Percentiles rank a stretch among this genome's conserved stretches.
Conservation (phyloP, 2,329 filamentous ascomycete species). For the Curvularia lunata region DNA sequence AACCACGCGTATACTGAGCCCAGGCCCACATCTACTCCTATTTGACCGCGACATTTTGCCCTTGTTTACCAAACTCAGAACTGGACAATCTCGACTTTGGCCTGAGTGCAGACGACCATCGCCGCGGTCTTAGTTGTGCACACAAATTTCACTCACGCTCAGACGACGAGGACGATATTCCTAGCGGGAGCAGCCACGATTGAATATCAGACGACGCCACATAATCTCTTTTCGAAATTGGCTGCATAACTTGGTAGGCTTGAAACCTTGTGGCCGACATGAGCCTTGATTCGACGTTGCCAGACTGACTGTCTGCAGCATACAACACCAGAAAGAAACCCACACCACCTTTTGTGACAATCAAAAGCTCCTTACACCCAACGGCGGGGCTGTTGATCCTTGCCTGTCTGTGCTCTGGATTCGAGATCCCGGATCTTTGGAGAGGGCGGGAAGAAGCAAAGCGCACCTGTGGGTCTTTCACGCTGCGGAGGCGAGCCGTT, state of each 20-base stretch:
- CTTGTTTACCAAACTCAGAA: slow-evolving; percentile 8
- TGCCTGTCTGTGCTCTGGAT: slow-evolving; percentile 46
- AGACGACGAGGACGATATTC: slow-evolving; percentile 37
- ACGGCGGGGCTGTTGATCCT: slow-evolving; percentile 29
- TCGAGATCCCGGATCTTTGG: slow-evolving; percentile 43
- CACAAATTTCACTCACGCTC: slow-evolving; percentile 41
- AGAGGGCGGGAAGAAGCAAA: slow-evolving; percentile 49
- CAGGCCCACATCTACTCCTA: slow-evolving; percentile 15
- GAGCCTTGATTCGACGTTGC: slow-evolving; percentile 34
- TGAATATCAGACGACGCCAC: slow-evolving; percentile 42
- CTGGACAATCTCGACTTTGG: slow-evolving; percentile 7
- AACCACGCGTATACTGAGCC: slow-evolving; percentile 14
- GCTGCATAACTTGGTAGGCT: slow-evolving; percentile 48
- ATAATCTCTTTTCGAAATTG: slow-evolving; percentile 40
- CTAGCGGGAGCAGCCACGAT: slow-evolving; percentile 45
- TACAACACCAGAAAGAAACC: slow-evolving; percentile 28
- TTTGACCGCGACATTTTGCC: slow-evolving; percentile 3
- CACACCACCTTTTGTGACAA: slow-evolving; percentile 43
- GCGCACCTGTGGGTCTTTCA: slow-evolving; percentile 36
- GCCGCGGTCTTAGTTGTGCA: slow-evolving; percentile 35
- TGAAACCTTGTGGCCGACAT: slow-evolving; percentile 40
- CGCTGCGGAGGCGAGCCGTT: slow-evolving; percentile 39
- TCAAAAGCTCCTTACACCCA: slow-evolving; percentile 34
- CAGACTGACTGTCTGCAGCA: slow-evolving; percentile 45
- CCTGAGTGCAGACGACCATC: slow-evolving; percentile 23